Evolutionary conservation across 1,284 basidiomycete genomes (phyloP).

Genomic region (Trichosporon inkin): DNA sequence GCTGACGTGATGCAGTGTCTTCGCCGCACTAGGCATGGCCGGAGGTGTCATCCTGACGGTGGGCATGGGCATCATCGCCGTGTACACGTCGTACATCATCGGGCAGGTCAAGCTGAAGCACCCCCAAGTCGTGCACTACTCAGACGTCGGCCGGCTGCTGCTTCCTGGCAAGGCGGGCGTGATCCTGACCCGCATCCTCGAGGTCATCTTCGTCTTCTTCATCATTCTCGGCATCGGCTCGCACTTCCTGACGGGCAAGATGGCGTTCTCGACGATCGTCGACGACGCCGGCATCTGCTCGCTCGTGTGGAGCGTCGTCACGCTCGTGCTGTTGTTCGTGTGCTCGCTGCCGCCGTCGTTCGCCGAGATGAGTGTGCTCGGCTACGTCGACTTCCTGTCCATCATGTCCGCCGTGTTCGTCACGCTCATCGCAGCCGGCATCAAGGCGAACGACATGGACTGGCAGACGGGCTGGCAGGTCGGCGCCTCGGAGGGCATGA

Average conservation of each 20-base stretch:
- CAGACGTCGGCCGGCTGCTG: conserved; percentile 20
- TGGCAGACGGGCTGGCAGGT: conserved; percentile 23
- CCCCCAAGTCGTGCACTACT: conserved; percentile 22
- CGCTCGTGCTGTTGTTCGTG: conserved; percentile 20
- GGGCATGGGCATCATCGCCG: conserved; percentile 19
- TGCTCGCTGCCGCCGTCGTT: conserved; percentile 20
- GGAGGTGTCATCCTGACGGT: conserved; percentile 18
- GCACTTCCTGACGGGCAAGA: conserved; percentile 20
- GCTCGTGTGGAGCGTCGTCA: conserved; percentile 17
- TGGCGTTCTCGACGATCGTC: conserved; percentile 20
- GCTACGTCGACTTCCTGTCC: conserved; percentile 42
- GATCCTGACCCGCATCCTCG: conserved; percentile 9
- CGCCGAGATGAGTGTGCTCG: conserved; percentile 34
- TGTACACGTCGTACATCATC: conserved; percentile 22
- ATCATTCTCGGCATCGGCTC: conserved; percentile 21
- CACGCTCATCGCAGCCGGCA: conserved; percentile 37
- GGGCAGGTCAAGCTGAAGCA: conserved; percentile 25
- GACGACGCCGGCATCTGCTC: conserved; percentile 11
- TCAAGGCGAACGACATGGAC: conserved; percentile 16
- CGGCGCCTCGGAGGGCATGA: conserved; percentile 30
- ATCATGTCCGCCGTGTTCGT: conserved; percentile 33
- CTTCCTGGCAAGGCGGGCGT: conserved; percentile 1
- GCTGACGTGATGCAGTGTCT: conserved; percentile 11
- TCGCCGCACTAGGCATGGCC: conserved; percentile 19
- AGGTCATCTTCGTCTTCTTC: conserved; percentile 15